Conservation (phyloP, 2,329 filamentous ascomycete genomes). For the Cercospora zeina region DNA sequence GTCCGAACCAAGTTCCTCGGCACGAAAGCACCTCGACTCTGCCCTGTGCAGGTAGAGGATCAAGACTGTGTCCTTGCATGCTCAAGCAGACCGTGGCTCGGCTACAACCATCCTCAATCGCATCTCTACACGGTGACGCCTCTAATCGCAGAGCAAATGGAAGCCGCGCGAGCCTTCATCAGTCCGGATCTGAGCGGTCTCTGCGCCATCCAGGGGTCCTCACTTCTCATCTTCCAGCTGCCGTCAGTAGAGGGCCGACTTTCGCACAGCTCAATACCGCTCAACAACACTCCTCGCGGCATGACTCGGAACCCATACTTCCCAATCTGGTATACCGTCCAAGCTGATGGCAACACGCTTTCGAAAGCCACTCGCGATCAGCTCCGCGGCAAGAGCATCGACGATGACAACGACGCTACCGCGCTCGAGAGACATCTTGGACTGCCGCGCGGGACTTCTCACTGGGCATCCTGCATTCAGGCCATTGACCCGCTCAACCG, state of each 20-base stretch:
- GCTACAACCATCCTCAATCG: slow-evolving; percentile 84
- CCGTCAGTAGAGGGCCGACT: slow-evolving; percentile 33
- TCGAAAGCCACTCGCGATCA: slow-evolving; percentile 68
- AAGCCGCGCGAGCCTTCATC: slow-evolving; percentile 95
- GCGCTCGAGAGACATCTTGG: slow-evolving; percentile 70
- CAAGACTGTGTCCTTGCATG: slow-evolving; percentile 77
- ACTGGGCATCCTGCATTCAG: slow-evolving; percentile 96
- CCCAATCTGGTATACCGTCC: slow-evolving; percentile 89
- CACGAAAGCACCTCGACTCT: slow-evolving; percentile 83
- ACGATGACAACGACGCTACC: slow-evolving; percentile 26
- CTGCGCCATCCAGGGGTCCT: slow-evolving; percentile 42
- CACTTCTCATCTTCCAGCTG: slow-evolving; percentile 69
- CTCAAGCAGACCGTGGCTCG: slow-evolving; percentile 93
- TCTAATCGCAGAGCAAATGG: slow-evolving; percentile 69
- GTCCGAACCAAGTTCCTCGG: slow-evolving; percentile 93
- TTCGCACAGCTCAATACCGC: slow-evolving; percentile 53
- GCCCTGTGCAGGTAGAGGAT: slow-evolving; percentile 83
- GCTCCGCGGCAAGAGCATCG: slow-evolving; percentile 26
- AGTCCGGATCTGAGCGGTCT: slow-evolving; percentile 66
- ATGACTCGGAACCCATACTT: slow-evolving; percentile 85
- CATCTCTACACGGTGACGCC: slow-evolving; percentile 91
- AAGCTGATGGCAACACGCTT: slow-evolving; percentile 89
- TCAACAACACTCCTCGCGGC: slow-evolving; percentile 86
- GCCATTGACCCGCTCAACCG: slow-evolving; percentile 73
- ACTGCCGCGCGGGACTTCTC: slow-evolving; percentile 75